Base-by-base conservation (phyloP, 73 alveolate species). In the Blepharisma stoltei region DNA sequence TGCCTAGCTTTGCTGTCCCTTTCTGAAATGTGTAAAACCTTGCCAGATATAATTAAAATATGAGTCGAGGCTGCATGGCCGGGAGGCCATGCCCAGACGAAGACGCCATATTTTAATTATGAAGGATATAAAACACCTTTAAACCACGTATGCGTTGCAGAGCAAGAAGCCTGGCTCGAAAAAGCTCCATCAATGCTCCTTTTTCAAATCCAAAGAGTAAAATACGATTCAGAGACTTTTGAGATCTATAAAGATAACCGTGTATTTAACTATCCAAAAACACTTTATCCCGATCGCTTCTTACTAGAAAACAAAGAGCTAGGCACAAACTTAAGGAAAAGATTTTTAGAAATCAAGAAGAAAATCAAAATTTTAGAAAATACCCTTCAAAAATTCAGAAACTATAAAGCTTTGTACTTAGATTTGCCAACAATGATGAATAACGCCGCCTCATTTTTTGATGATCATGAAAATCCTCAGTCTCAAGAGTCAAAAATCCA, bases 281-380 rank as follows among this genome's bases (percentile, higher is more conserved):
- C 73, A 41, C 81, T 90, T 6, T 90, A 77, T 65, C 76, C 90
- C 5, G 98, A 92, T 73, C 83, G 95, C 37, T 92, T 92, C 79
- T 44, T 88, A 46, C 66, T 55, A 45, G 70, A 83, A 45, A 92
- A 90, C 46, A 69, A 78, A 47, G 65, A 83, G 9, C 69, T 82
- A 18, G 23, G 20, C 5, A 9, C 27, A 44, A 44, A 43, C 38
- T 77, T 80, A 70, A 76, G 91, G 45, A 85, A 91, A 41, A n/a
- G 78, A 45, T 83, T 55, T 49, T 49, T 78, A 2, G 70, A 80
- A 50, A 55, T 84, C 14, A 88, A 75, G 43, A 50, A 6, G 23
- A 53, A 84, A 52, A 53, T 70, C 32, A 71, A 73, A 53, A 60
- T 55, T 54, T 69, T 88, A 50, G 81, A 46, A 71, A 32, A 32